A percentile compares a stretch with the other conserved stretches of the same genome.
phyloP scores from a whole-genome alignment of 345 rosid genomes.

The Salix brachista region DNA sequence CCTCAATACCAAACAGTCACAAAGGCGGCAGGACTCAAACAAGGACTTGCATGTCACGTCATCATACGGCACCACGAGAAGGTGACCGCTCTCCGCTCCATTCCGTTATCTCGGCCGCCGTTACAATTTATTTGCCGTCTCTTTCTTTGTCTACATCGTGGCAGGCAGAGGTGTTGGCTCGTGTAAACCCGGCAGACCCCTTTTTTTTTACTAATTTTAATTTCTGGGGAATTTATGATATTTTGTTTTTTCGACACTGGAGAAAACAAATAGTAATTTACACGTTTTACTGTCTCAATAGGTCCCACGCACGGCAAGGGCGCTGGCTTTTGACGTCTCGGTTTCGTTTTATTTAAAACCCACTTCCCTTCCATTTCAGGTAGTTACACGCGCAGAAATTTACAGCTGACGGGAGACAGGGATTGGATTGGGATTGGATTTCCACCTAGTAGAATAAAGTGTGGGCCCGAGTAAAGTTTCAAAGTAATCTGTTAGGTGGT shows the following conservation, averaged over 20 bases:
- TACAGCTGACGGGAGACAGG: background rate
- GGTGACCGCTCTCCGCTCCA: background rate
- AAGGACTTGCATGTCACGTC: background rate
- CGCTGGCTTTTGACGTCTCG: background rate
- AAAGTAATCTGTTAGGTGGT: slow-evolving; percentile 18
- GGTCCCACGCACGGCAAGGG: slow-evolving; percentile 22
- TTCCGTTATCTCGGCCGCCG: slow-evolving; percentile 13
- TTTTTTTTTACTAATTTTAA: background rate
- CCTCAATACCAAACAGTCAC: too few relatives aligned
- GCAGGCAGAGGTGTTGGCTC: slow-evolving; percentile 41
- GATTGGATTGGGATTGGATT: background rate
- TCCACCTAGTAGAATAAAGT: background rate
- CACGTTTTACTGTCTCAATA: slow-evolving; percentile 5
- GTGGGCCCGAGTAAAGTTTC: background rate
- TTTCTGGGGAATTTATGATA: background rate
- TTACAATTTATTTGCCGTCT: slow-evolving; percentile 12
- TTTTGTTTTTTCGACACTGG: background rate
- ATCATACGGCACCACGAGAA: slow-evolving; percentile 3
- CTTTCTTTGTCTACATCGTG: slow-evolving; percentile 34
- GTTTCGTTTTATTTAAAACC: background rate
- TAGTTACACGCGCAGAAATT: background rate
- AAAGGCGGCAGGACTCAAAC: slow-evolving; percentile 7
- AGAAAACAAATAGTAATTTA: background rate
- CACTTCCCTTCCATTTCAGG: background rate
- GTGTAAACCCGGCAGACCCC: slow-evolving; percentile 27